A percentile compares a stretch with the other conserved stretches of the same genome.
These are phyloP conservation scores for Fusarium napiforme DNA, from an alignment of 2,329 filamentous ascomycete genomes.

Conservation along the genomic window DNA sequence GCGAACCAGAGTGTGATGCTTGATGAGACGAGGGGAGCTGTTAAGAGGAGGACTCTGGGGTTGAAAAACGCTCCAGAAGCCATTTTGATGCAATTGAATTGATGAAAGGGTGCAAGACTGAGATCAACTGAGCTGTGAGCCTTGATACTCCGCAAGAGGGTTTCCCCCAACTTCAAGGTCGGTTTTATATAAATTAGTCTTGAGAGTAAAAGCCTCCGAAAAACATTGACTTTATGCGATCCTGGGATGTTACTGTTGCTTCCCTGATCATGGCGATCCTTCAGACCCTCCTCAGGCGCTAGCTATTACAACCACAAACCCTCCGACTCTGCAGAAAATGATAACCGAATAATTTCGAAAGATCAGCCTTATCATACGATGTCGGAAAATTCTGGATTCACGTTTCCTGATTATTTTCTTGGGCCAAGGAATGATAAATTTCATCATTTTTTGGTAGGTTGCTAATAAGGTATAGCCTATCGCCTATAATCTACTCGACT, in stretches of 20 bases:
- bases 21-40: conserved; percentile 59
- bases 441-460: neutral
- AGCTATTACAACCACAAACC: conserved; percentile 15
- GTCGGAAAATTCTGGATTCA: neutral
- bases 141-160: neutral
- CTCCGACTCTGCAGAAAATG: conserved; percentile 25
- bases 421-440: neutral
- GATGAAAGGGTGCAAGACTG: neutral
- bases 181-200: conserved; percentile 4
- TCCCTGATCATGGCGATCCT: conserved; percentile 14
- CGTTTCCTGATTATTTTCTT: conserved; percentile 14
- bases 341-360: neutral
- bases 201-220: conserved; percentile 27
- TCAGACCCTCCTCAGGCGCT: neutral
- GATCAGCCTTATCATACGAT: conserved; percentile 20
- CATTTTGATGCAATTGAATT: conserved; percentile 42
- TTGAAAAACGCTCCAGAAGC: conserved; percentile 53
- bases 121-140: neutral
- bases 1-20: conserved; percentile 59
- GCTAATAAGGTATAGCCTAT: neutral
- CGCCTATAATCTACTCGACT: conserved; percentile 48
- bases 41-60: conserved; percentile 52
- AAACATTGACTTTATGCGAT: neutral
- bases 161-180: neutral
- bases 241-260: neutral